Evolutionary conservation across 1,139 yeast genomes (phyloP).

Genomic region (Taiozyma sp.): DNA sequence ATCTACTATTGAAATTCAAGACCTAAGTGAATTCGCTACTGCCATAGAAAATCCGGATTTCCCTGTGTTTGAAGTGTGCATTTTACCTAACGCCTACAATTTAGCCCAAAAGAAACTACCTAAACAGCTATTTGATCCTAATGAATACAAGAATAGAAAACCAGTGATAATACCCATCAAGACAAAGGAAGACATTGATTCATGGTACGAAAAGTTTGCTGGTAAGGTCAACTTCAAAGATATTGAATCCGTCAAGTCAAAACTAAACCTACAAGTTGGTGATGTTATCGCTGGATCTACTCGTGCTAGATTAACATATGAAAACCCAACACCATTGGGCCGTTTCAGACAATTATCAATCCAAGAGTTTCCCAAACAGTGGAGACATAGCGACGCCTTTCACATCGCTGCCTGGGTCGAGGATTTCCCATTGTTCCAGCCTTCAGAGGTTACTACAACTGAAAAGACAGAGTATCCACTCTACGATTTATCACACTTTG

Average conservation of each 20-base stretch:
- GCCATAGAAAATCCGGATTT: conserved; percentile 32
- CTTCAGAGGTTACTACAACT: conserved; percentile 40
- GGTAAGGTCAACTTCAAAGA: conserved; percentile 24
- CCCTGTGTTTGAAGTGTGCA: conserved; percentile 70
- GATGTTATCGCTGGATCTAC: conserved; percentile 75
- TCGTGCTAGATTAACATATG: conserved; percentile 64
- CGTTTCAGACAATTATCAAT: conserved; percentile 73
- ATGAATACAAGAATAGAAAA: conserved; percentile 50
- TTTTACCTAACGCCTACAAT: conserved; percentile 48
- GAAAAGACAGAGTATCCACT: conserved; percentile 53
- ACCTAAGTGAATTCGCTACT: conserved; percentile 39
- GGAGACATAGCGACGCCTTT: conserved; percentile 20
- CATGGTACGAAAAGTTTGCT: conserved; percentile 43
- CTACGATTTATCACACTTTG: conserved; percentile 45
- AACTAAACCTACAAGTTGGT: conserved; percentile 50
- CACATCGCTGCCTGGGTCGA: conserved; percentile 78
- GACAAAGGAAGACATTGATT: conserved; percentile 30
- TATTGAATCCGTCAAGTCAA: conserved; percentile 29
- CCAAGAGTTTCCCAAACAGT: conserved; percentile 42
- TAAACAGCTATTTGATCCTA: conserved; percentile 34
- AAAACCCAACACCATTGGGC: conserved; percentile 95
- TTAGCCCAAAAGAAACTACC: conserved; percentile 30
- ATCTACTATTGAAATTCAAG: conserved; percentile 47
- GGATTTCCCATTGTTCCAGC: conserved; percentile 88
- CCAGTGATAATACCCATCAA: conserved; percentile 55